These are phyloP conservation scores for Thecaphora thlaspeos DNA, from an alignment of 1,284 basidiomycete genomes.

Conservation along the genomic window DNA sequence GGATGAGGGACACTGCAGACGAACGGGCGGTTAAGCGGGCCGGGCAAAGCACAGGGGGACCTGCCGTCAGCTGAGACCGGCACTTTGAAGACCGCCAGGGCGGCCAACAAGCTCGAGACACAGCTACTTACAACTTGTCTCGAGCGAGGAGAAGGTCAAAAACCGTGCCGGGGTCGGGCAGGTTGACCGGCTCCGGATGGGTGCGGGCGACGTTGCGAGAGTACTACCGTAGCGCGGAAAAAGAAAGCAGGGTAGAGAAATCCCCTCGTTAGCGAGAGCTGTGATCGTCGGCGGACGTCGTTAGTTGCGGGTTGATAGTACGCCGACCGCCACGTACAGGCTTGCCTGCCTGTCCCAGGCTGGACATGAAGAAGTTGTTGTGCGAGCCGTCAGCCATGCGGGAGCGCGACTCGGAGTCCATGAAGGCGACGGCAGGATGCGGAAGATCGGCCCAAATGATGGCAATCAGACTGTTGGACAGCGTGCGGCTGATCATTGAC, in stretches of 20 bases:
- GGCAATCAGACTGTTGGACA: conserved; percentile 29
- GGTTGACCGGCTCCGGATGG: conserved; percentile 24
- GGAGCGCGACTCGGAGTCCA: conserved; percentile 60
- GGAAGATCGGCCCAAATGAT: conserved; percentile 63
- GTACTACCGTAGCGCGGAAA: conserved; percentile 23
- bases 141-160: conserved; percentile 28
- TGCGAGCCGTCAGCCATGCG: conserved; percentile 57
- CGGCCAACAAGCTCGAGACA: no score
- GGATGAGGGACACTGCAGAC: conserved; percentile 25
- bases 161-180: conserved; percentile 32
- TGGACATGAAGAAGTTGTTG: conserved; percentile 71
- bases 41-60: no score
- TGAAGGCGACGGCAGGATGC: conserved; percentile 70
- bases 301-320: no score
- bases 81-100: not conserved
- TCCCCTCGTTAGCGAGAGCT: no score
- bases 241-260: not conserved
- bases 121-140: conserved; percentile 10
- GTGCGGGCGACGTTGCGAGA: conserved; percentile 25
- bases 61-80: not conserved
- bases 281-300: no score
- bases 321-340: conserved; percentile 60
- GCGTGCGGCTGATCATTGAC: not conserved
- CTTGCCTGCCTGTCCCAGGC: conserved; percentile 71
- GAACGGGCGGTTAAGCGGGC: no score